phyloP scores from a whole-genome alignment of 176 grass and related monocot genomes.

The Phragmites australis region DNA sequence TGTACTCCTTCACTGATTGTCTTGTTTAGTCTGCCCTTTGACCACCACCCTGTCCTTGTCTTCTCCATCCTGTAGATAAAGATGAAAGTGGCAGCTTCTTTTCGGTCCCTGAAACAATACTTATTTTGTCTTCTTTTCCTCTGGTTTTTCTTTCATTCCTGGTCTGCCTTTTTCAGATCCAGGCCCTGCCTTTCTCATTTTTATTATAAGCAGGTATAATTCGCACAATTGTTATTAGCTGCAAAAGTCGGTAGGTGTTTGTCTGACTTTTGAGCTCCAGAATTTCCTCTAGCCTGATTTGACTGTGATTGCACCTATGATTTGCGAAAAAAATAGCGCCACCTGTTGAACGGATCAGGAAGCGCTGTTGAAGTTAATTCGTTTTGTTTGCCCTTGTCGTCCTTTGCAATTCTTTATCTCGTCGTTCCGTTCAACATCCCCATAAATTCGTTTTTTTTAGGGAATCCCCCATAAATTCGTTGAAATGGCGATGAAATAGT shows the following conservation, averaged over 20 bases:
- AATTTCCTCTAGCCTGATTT: neutral
- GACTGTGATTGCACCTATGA: constrained; percentile 12
- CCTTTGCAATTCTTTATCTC: constrained; percentile 22
- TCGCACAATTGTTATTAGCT: neutral
- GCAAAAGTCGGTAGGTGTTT: constrained; percentile 10
- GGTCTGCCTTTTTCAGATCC: constrained; percentile 43
- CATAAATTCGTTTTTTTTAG: neutral
- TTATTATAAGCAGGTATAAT: neutral
- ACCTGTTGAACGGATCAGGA: constrained; percentile 21
- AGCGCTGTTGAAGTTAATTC: constrained; percentile 7
- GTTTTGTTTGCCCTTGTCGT: neutral
- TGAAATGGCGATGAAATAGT: neutral
- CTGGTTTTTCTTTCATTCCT: constrained; percentile 13
- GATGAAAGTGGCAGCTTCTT: constrained; percentile 13
- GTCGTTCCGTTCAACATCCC: neutral
- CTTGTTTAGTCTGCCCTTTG: constrained; percentile 46
- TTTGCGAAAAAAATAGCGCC: constrained; percentile 1
- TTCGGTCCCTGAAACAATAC: neutral
- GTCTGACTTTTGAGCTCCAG: constrained; percentile 39
- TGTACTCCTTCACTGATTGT: constrained; percentile 18
- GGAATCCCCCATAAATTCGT: neutral
- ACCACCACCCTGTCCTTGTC: constrained; percentile 35
- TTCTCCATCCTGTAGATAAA: constrained; percentile 26
- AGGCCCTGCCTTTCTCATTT: neutral
- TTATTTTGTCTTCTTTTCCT: neutral